Conservation (phyloP, 2,329 filamentous ascomycete species). For the Talaromyces pinophilus region DNA sequence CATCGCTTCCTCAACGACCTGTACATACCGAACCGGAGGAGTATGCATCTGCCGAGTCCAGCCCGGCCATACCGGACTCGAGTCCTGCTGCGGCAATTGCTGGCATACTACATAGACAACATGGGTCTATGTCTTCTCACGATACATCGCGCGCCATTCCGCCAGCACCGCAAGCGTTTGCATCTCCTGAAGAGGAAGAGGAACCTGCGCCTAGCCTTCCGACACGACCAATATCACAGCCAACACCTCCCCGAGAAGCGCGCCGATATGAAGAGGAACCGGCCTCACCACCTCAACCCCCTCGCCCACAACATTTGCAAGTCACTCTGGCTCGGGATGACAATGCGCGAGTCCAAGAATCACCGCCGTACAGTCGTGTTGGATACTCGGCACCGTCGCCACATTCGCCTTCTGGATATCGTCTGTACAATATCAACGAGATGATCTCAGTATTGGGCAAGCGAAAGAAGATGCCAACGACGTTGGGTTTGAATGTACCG, state of each 20-base stretch:
- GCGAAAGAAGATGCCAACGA: conserved; percentile 98
- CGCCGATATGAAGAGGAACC: conserved; percentile 13
- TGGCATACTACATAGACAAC: conserved; percentile 45
- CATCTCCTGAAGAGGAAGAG: conserved; percentile 65
- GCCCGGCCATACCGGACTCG: conserved; percentile 48
- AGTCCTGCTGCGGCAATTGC: conserved; percentile 61
- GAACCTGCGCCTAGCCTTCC: conserved; percentile 65
- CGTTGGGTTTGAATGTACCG: conserved; percentile 84
- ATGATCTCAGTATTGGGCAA: conserved; percentile 97
- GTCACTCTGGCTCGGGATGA: conserved; percentile 46
- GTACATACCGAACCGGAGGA: conserved; percentile 30
- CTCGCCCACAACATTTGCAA: conserved; percentile 56
- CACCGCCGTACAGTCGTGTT: conserved; percentile 58
- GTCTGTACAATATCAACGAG: conserved; percentile 95
- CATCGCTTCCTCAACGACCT: conserved; percentile 22
- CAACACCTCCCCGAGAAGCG: conserved; percentile 46
- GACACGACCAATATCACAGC: conserved; percentile 61
- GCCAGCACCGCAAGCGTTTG: conserved; percentile 48
- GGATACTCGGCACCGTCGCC: conserved; percentile 49
- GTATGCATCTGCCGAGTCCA: conserved; percentile 28
- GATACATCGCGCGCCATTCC: conserved; percentile 35
- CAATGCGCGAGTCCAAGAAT: conserved; percentile 47
- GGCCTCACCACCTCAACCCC: conserved; percentile 41
- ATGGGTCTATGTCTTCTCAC: conserved; percentile 36
- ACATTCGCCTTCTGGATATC: conserved; percentile 75